A percentile compares a stretch with the other conserved stretches of the same genome.
These are phyloP conservation scores for Boehmeria nivea DNA, from an alignment of 306 rosid species.

Conservation along the genomic window DNA sequence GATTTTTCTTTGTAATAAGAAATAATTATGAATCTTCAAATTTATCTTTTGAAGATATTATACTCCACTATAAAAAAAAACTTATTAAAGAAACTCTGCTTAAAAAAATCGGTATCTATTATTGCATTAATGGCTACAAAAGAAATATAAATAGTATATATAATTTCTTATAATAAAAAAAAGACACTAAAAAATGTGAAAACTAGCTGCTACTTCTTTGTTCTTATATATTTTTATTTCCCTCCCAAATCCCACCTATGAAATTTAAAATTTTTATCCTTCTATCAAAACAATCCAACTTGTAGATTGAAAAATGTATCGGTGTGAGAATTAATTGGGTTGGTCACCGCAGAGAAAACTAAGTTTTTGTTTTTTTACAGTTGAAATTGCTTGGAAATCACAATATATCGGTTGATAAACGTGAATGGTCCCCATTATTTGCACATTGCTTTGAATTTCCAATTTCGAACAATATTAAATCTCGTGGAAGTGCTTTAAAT, in stretches of 20 bases:
- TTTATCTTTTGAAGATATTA: too few species aligned
- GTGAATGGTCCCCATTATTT: slow-evolving; percentile 22
- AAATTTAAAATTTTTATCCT: not conserved
- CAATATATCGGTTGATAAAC: not conserved
- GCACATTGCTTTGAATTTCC: slow-evolving; percentile 19
- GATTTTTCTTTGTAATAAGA: too few species aligned
- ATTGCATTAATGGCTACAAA: too few species aligned
- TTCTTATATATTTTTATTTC: too few species aligned
- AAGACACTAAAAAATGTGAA: too few species aligned
- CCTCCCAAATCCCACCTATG: not conserved
- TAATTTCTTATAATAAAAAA: too few species aligned
- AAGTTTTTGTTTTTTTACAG: not conserved
- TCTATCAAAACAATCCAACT: not conserved
- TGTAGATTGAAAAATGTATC: not conserved
- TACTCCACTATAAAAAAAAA: too few species aligned
- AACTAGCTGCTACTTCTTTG: too few species aligned
- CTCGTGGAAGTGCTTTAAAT: not conserved
- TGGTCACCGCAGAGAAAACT: not conserved
- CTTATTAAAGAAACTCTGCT: too few species aligned
- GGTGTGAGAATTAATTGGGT: not conserved
- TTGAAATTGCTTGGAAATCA: not conserved
- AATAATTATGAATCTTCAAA: too few species aligned
- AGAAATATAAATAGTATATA: too few species aligned
- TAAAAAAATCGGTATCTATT: too few species aligned
- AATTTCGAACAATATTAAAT: not conserved